phyloP scores from a whole-genome alignment of 2,329 filamentous ascomycete species.

The Penicillium sp. region DNA sequence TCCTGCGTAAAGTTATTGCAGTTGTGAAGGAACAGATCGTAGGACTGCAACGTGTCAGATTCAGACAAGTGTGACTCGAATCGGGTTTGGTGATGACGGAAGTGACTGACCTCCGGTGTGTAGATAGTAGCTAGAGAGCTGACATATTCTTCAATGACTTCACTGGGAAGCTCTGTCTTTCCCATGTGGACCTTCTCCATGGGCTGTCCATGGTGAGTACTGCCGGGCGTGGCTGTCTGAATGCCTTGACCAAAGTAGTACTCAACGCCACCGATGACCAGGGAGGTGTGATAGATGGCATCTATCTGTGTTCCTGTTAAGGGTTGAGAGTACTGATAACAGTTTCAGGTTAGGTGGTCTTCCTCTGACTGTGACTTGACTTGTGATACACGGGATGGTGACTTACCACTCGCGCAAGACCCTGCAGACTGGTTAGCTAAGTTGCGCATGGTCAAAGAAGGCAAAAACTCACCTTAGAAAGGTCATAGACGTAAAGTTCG shows the following conservation, averaged over 20 bases:
- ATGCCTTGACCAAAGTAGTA: conserved; percentile 91
- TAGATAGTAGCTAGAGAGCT: conserved; percentile 82
- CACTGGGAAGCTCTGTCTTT: conserved; percentile 73
- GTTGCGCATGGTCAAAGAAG: neutral
- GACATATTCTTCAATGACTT: conserved; percentile 83
- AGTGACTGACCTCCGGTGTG: conserved; percentile 66
- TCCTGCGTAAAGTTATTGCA: conserved; percentile 98
- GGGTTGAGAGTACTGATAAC: conserved; percentile 54
- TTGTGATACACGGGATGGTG: neutral
- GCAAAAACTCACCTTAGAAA: conserved; percentile 56
- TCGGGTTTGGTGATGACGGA: conserved; percentile 32
- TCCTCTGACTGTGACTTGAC: neutral
- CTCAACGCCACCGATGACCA: conserved; percentile 81
- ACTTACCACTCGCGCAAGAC: conserved; percentile 55
- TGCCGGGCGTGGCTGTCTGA: conserved; percentile 75
- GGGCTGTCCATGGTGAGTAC: conserved; percentile 82
- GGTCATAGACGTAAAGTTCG: conserved; percentile 75
- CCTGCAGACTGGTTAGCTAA: conserved; percentile 41
- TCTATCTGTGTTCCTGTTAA: conserved; percentile 74
- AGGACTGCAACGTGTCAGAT: conserved; percentile 59
- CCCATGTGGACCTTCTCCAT: conserved; percentile 77
- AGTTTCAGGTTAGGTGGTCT: conserved; percentile 1
- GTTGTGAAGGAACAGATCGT: conserved; percentile 87
- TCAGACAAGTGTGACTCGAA: neutral
- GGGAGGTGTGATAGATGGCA: conserved; percentile 91